phyloP scores from a whole-genome alignment of 2,329 filamentous ascomycete species.

The Cladosporium oxysporum region DNA sequence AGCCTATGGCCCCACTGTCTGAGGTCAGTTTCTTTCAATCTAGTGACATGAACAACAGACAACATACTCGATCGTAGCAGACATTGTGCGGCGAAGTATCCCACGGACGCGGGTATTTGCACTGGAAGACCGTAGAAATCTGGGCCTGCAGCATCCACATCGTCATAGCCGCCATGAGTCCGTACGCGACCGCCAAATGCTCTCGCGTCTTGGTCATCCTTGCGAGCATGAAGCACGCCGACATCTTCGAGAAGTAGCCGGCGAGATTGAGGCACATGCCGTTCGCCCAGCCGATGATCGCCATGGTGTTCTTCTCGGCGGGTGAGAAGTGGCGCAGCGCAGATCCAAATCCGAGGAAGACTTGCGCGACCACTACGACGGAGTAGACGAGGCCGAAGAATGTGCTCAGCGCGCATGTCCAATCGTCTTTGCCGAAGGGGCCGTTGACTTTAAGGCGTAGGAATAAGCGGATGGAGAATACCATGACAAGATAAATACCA shows the following conservation, averaged over 20 bases:
- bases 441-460: slow-evolving; percentile 34
- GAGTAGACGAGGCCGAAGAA: slow-evolving; percentile 27
- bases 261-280: slow-evolving; percentile 26
- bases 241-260: slow-evolving; percentile 28
- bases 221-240: slow-evolving; percentile 30
- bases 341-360: slow-evolving; percentile 29
- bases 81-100: slow-evolving; percentile 17
- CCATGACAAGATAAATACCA: slow-evolving; percentile 29
- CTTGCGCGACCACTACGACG: slow-evolving; percentile 24
- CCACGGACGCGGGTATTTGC: slow-evolving; percentile 31
- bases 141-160: slow-evolving; percentile 26
- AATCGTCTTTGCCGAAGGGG: slow-evolving; percentile 34
- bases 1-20: slow-evolving; percentile 26
- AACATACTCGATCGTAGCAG: slow-evolving; percentile 25
- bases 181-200: slow-evolving; percentile 26
- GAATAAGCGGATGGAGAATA: slow-evolving; percentile 32
- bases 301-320: slow-evolving; percentile 16
- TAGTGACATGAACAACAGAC: not conserved
- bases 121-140: slow-evolving; percentile 27
- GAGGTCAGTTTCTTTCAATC: not conserved
- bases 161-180: slow-evolving; percentile 22
- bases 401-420: slow-evolving; percentile 30
- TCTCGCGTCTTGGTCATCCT: slow-evolving; percentile 28
- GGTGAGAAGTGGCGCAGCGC: slow-evolving; percentile 5
- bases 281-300: slow-evolving; percentile 26